phyloP scores from a whole-genome alignment of 2,329 filamentous ascomycete species.

The Drechslerella coelobrocha region DNA sequence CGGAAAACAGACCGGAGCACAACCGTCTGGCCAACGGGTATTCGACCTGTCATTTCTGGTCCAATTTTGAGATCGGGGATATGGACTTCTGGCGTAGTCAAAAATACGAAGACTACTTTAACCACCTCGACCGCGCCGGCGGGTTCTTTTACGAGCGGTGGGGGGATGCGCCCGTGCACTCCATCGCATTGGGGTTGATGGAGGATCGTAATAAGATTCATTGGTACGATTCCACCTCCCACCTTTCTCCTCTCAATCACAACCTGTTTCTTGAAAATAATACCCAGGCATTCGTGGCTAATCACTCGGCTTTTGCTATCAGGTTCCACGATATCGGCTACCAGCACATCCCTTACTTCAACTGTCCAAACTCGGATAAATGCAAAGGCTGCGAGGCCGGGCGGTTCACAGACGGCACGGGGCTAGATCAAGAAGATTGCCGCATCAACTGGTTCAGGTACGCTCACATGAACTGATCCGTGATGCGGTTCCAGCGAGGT shows the following conservation, averaged over 20 bases:
- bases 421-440: conserved; percentile 89
- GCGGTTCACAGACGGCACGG: conserved; percentile 81
- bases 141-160: conserved; percentile 99
- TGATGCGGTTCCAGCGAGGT: background rate
- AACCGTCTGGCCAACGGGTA: conserved; percentile 85
- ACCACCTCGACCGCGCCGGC: conserved; percentile 89
- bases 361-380: conserved; percentile 95
- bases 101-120: conserved; percentile 92
- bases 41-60: conserved; percentile 99
- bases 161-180: conserved; percentile 97
- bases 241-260: background rate
- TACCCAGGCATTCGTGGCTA: too few species aligned
- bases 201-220: conserved; percentile 90
- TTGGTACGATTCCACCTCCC: conserved; percentile 68
- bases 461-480: conserved; percentile 74
- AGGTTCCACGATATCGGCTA: conserved; percentile 99
- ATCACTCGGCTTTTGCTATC: too few species aligned
- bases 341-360: conserved; percentile 97
- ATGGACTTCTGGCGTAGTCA: conserved; percentile 91
- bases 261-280: too few species aligned
- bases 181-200: conserved; percentile 88
- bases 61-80: conserved; percentile 95
- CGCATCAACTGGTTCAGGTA: conserved; percentile 97
- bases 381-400: conserved; percentile 63
- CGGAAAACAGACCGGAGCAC: conserved; percentile 75